phyloP scores from a whole-genome alignment of 495 filamentous ascomycete genomes.

The Xylaria nigripes region DNA sequence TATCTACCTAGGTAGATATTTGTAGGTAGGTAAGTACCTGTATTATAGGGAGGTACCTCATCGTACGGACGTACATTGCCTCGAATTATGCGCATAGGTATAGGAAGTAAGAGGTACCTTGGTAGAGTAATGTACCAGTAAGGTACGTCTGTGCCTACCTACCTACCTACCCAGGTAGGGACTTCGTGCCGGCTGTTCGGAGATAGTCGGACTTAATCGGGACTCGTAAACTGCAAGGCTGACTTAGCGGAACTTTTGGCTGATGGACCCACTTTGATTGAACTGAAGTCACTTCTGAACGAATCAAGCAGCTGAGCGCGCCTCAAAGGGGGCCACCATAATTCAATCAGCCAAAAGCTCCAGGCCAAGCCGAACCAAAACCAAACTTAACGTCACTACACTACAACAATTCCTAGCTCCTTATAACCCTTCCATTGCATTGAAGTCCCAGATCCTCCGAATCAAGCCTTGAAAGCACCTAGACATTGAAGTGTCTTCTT shows the following conservation, averaged over 20 bases:
- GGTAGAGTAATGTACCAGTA: no score
- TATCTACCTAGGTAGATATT: no score
- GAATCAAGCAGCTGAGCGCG: slow-evolving; percentile 10
- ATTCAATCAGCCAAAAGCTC: slow-evolving; percentile 8
- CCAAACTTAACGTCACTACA: slow-evolving; percentile 1
- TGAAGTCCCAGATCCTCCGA: slow-evolving; percentile 9
- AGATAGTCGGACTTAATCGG: not conserved
- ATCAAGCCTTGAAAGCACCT: slow-evolving; percentile 6
- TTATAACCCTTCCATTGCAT: not conserved
- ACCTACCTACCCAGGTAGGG: no score
- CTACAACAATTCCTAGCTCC: not conserved
- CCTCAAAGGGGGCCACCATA: slow-evolving; percentile 4
- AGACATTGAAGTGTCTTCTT: slow-evolving; percentile 7
- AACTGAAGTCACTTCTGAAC: not conserved
- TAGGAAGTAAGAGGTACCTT: no score
- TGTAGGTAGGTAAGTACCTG: no score
- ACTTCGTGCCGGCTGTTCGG: not conserved
- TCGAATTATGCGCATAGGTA: no score
- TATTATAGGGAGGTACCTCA: no score
- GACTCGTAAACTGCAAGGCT: slow-evolving; percentile 1
- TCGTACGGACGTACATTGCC: no score
- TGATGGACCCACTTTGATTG: not conserved
- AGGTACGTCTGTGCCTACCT: no score
- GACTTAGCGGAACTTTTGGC: not conserved
- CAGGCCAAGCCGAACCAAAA: not conserved